Evolutionary conservation across 2,329 filamentous ascomycete genomes (phyloP).

Genomic region (Akanthomyces uredinophilus): DNA sequence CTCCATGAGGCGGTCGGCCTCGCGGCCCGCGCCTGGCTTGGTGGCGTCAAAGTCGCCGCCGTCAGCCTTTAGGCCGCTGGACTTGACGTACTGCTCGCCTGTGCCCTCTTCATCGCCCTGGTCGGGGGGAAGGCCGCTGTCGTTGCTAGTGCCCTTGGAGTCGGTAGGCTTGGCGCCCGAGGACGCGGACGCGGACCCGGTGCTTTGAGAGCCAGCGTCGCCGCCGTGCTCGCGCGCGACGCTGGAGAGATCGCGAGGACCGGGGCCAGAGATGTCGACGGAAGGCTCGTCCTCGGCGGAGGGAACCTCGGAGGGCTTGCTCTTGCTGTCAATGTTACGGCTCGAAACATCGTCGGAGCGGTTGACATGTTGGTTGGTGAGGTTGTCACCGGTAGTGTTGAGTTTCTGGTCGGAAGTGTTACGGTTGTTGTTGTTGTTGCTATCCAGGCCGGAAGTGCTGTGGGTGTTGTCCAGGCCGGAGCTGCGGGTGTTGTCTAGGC

Average conservation of each 20-base stretch:
- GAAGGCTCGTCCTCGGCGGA: conserved; percentile 27
- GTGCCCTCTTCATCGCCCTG: conserved; percentile 37
- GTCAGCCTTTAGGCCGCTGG: conserved; percentile 55
- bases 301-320: conserved; percentile 4
- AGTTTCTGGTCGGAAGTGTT: background rate
- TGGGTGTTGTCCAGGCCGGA: no score
- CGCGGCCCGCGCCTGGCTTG: conserved; percentile 57
- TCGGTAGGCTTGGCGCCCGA: conserved; percentile 19
- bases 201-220: conserved; percentile 24
- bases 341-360: background rate
- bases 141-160: conserved; percentile 15
- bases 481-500: no score
- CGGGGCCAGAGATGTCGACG: conserved; percentile 36
- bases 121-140: conserved; percentile 22
- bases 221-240: conserved; percentile 31
- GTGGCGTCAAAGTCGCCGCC: conserved; percentile 64
- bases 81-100: conserved; percentile 53
- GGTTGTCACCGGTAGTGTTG: background rate
- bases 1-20: conserved; percentile 53
- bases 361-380: background rate
- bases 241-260: conserved; percentile 37
- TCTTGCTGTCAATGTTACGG: background rate
- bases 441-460: background rate
- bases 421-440: background rate
- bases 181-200: background rate